These are phyloP conservation scores for Marchantia polymorpha DNA, from an alignment of 225 moss, liverwort and hornwort genomes.

Conservation along the genomic window DNA sequence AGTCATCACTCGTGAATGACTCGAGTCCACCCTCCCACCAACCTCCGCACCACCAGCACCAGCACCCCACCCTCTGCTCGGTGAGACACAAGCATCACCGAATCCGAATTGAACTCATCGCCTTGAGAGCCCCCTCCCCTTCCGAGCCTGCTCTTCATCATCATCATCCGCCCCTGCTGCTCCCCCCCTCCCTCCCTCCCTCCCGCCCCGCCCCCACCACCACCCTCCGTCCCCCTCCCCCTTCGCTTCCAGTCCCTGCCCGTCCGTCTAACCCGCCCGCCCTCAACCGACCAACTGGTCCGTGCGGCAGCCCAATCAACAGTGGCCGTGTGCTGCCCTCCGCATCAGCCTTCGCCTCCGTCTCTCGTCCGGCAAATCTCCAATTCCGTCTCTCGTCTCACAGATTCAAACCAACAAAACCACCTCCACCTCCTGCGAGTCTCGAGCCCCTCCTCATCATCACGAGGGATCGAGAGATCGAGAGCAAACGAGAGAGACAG, in stretches of 20 bases:
- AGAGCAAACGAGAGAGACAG: not conserved
- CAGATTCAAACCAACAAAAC: conserved; percentile 2
- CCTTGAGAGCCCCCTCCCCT: not conserved
- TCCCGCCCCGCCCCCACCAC: not conserved
- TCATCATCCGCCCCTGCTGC: not conserved
- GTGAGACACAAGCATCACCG: conserved; percentile 14
- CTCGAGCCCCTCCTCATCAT: not conserved
- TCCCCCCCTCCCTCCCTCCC: not conserved
- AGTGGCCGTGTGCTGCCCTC: not conserved
- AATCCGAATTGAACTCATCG: conserved; percentile 13
- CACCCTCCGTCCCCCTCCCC: too few species aligned
- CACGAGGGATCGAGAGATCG: not conserved
- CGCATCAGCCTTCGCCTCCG: too few species aligned
- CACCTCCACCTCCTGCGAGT: not conserved
- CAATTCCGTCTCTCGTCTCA: not conserved
- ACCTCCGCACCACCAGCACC: not conserved
- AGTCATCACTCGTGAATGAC: conserved; percentile 3
- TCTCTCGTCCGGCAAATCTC: not conserved
- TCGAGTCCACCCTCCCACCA: not conserved
- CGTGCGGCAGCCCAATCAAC: conserved; percentile 5
- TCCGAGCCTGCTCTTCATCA: not conserved
- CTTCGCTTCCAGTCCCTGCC: not conserved
- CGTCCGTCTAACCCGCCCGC: not conserved
- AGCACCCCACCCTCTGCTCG: not conserved
- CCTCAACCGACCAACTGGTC: conserved; percentile 16